phyloP scores from a whole-genome alignment of 2,329 filamentous ascomycete species.

The Neofusicoccum sp. region DNA sequence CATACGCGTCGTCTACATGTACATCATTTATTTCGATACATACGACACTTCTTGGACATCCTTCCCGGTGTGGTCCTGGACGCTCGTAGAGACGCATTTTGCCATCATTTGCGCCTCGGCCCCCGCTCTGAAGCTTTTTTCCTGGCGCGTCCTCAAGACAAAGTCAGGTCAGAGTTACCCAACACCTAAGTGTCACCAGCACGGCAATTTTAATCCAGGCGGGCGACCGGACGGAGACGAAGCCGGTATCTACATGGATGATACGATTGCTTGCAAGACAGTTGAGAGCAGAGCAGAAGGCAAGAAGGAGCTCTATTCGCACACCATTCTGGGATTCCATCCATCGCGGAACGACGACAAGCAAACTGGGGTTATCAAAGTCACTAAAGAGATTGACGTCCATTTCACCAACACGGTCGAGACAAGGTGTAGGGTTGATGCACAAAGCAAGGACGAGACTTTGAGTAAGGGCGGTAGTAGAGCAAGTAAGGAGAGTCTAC shows the following conservation, averaged over 20 bases:
- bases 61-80: constrained; percentile 43
- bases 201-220: not conserved
- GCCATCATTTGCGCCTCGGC: constrained; percentile 46
- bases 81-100: constrained; percentile 41
- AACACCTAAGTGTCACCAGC: not conserved
- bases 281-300: no score
- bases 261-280: not conserved
- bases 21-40: constrained; percentile 32
- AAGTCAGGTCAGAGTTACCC: not conserved
- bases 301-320: no score
- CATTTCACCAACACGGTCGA: no score
- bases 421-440: no score
- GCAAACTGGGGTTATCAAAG: no score
- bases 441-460: no score
- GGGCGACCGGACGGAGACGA: no score
- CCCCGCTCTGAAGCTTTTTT: constrained; percentile 45
- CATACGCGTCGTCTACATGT: constrained; percentile 39
- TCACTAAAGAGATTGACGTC: no score
- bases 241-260: not conserved
- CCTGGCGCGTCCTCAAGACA: not conserved
- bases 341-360: no score
- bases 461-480: no score
- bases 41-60: constrained; percentile 43
- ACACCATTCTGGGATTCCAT: no score
- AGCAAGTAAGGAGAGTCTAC: no score